Evolutionary conservation across 2,329 filamentous ascomycete genomes (phyloP).

Genomic region (Aspergillus latus): DNA sequence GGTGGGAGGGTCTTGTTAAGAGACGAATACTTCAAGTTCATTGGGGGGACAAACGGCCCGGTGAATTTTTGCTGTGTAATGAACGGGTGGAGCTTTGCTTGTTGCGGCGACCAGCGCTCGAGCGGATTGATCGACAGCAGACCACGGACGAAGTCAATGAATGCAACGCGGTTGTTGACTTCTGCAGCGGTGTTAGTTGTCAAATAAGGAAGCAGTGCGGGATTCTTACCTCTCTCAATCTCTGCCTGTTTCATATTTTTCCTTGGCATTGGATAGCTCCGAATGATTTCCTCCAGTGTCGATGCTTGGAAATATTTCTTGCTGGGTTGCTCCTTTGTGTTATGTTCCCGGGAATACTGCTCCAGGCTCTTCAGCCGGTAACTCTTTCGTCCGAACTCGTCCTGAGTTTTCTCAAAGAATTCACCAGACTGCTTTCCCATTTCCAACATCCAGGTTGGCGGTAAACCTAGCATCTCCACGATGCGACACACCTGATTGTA

Average conservation of each 20-base stretch:
- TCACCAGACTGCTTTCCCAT: constrained; percentile 97
- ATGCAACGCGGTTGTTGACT: constrained; percentile 96
- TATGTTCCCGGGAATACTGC: constrained; percentile 92
- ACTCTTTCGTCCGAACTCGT: constrained; percentile 88
- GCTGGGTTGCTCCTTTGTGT: constrained; percentile 96
- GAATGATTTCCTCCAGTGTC: constrained; percentile 93
- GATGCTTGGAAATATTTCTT: constrained; percentile 99
- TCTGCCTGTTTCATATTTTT: constrained; percentile 99
- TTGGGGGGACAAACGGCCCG: constrained; percentile 91
- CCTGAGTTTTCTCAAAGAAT: constrained; percentile 90
- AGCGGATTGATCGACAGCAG: constrained; percentile 91
- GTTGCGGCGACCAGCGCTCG: constrained; percentile 95
- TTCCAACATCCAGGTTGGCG: constrained; percentile 98
- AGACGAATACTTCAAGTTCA: constrained; percentile 89
- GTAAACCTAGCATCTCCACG: constrained; percentile 95
- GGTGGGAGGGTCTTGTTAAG: constrained; percentile 85
- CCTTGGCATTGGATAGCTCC: constrained; percentile 94
- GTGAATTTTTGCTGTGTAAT: constrained; percentile 98
- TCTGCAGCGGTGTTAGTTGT: constrained; percentile 57
- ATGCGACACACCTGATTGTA: constrained; percentile 98
- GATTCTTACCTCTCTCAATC: constrained; percentile 79
- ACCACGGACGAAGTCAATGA: constrained; percentile 96
- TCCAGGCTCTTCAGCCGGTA: constrained; percentile 97
- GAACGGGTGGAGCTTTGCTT: constrained; percentile 95
- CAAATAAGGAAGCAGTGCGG: not conserved